These are phyloP conservation scores for Colletotrichum spinosum DNA, from an alignment of 2,329 filamentous ascomycete species.

Conservation along the genomic window DNA sequence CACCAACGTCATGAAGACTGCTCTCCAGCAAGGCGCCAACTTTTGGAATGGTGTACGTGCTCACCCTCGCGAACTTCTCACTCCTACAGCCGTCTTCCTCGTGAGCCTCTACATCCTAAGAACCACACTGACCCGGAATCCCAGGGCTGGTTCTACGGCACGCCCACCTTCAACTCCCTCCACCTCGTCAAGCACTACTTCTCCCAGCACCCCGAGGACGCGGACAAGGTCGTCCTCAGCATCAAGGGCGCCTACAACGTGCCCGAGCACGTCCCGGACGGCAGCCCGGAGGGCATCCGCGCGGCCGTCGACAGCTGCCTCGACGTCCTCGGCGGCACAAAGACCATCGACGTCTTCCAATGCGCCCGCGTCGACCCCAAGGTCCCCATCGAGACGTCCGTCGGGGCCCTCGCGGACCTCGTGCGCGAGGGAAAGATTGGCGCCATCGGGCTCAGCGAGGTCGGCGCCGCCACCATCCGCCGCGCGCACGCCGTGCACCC, in stretches of 20 bases:
- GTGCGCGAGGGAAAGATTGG: constrained; percentile 54
- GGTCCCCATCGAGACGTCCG: constrained; percentile 58
- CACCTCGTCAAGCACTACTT: constrained; percentile 67
- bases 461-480: constrained; percentile 53
- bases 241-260: constrained; percentile 62
- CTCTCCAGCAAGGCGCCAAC: constrained; percentile 35
- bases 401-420: constrained; percentile 46
- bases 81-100: no score
- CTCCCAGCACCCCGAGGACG: constrained; percentile 64
- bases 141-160: constrained; percentile 57
- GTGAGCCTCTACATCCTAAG: no score
- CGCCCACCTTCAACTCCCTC: constrained; percentile 60
- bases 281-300: constrained; percentile 60
- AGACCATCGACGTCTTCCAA: constrained; percentile 65
- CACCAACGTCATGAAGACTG: constrained; percentile 34
- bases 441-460: constrained; percentile 56
- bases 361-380: constrained; percentile 53
- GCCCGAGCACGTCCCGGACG: constrained; percentile 47
- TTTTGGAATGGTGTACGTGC: constrained; percentile 34
- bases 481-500: constrained; percentile 49
- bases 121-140: background rate
- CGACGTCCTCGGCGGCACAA: constrained; percentile 51
- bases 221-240: constrained; percentile 64
- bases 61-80: no score
- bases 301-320: constrained; percentile 64